Evolutionary conservation across 768 basidiomycete genomes (phyloP).

Genomic region (Phylloporus rhodoxanthus): DNA sequence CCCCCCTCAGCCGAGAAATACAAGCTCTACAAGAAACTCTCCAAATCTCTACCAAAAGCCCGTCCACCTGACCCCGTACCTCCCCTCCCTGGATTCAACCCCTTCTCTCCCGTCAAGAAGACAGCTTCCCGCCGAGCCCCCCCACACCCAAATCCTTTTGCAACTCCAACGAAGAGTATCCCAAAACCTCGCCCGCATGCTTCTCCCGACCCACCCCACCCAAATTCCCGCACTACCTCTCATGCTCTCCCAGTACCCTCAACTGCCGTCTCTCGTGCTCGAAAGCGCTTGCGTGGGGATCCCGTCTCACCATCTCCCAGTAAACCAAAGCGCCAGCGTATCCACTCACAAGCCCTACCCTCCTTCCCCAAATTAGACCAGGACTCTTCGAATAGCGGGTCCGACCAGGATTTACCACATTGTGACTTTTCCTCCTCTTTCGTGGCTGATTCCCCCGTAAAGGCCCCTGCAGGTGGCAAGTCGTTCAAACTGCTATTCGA

Average conservation of each 20-base stretch:
- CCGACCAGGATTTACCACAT: conserved; percentile 28
- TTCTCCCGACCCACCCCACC: conserved; percentile 40
- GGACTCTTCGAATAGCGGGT: conserved; percentile 30
- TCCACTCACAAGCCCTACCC: conserved; percentile 37
- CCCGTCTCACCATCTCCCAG: conserved; percentile 78
- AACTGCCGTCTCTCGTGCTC: conserved; percentile 57
- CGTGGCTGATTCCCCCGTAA: conserved; percentile 68
- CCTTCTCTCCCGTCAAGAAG: conserved; percentile 74
- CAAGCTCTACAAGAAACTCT: conserved; percentile 73
- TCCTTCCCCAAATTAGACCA: conserved; percentile 32
- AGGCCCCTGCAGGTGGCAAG: conserved; percentile 49
- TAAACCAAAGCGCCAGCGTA: conserved; percentile 67
- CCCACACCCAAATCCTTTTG: conserved; percentile 37
- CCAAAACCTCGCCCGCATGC: conserved; percentile 19
- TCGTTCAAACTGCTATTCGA: conserved; percentile 68
- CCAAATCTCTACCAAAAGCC: conserved; percentile 47
- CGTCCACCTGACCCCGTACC: conserved; percentile 47
- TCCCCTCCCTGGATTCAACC: conserved; percentile 58
- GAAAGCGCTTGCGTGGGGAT: conserved; percentile 78
- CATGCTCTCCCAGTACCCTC: conserved; percentile 21
- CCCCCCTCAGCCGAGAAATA: conserved; percentile 62
- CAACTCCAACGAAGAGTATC: conserved; percentile 38
- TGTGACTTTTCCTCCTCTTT: conserved; percentile 40
- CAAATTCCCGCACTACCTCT: conserved; percentile 18
- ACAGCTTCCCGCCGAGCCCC: conserved; percentile 1